Percentiles rank a stretch among this genome's conserved stretches.
These are phyloP conservation scores for Solanum microdontum DNA, from an alignment of 257 asterid genomes.

Conservation along the genomic window DNA sequence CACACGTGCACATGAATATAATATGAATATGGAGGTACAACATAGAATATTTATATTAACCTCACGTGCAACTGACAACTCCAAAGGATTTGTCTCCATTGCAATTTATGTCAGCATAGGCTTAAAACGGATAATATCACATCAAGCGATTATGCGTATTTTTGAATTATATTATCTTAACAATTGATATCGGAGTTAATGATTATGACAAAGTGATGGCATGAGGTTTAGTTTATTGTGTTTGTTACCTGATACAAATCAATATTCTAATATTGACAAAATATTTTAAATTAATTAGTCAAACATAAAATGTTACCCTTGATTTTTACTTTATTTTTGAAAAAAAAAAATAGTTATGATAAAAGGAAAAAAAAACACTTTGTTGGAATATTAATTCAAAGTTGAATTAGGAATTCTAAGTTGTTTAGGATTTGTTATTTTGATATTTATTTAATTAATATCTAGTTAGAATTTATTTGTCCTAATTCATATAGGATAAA, in stretches of 20 bases:
- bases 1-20: constrained; percentile 20
- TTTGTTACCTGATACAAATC: neutral
- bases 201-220: neutral
- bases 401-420: too few species aligned
- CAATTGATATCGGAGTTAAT: neutral
- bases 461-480: too few species aligned
- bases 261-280: neutral
- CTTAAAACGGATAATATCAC: neutral
- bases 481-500: too few species aligned
- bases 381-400: too few species aligned
- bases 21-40: neutral
- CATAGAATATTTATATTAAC: neutral
- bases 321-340: neutral
- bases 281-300: neutral
- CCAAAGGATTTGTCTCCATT: constrained; percentile 4
- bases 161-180: neutral
- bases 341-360: neutral
- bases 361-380: too few species aligned
- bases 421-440: too few species aligned
- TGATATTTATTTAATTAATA: too few species aligned
- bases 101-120: neutral
- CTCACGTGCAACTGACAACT: constrained; percentile 16
- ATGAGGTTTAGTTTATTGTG: neutral
- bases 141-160: fast-evolving
- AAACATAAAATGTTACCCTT: neutral